Conservation (phyloP, 2,329 filamentous ascomycete species). For the Aspergillus tanneri region DNA sequence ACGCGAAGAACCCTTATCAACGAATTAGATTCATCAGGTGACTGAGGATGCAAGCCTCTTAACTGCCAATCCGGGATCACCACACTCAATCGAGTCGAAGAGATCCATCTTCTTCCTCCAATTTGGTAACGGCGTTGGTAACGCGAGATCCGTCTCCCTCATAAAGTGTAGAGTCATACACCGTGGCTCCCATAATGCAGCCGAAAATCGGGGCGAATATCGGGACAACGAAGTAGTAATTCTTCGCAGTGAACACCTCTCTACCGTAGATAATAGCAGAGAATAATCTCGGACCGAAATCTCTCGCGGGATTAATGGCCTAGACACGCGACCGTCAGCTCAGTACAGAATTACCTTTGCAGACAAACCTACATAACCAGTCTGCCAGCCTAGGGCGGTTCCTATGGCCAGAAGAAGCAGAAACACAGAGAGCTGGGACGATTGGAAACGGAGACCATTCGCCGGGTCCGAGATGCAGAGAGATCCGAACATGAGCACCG, state of each 20-base stretch:
- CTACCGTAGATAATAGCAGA: constrained; percentile 31
- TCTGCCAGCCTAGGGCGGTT: constrained; percentile 35
- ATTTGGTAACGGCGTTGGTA: constrained; percentile 26
- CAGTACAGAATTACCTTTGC: not conserved
- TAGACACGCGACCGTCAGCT: too few relatives aligned
- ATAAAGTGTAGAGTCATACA: constrained; percentile 28
- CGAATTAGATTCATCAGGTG: too few relatives aligned
- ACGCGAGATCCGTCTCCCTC: constrained; percentile 35
- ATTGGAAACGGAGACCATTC: constrained; percentile 26
- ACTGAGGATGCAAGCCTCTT: too few relatives aligned
- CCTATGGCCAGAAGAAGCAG: constrained; percentile 30
- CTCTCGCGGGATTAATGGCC: constrained; percentile 33
- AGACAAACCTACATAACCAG: constrained; percentile 31
- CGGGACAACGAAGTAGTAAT: constrained; percentile 32
- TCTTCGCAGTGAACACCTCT: constrained; percentile 29
- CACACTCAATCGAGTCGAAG: constrained; percentile 23
- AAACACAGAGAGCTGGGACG: constrained; percentile 29
- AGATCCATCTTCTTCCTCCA: constrained; percentile 20
- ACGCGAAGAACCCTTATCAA: too few relatives aligned
- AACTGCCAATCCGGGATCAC: too few relatives aligned
- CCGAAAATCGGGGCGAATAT: constrained; percentile 29
- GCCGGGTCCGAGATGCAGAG: constrained; percentile 28
- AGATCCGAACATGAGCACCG: constrained; percentile 32
- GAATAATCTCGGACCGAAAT: constrained; percentile 32
- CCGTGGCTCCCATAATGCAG: constrained; percentile 28